phyloP scores from a whole-genome alignment of 176 grass and related monocot genomes.

The Lolium multiflorum region DNA sequence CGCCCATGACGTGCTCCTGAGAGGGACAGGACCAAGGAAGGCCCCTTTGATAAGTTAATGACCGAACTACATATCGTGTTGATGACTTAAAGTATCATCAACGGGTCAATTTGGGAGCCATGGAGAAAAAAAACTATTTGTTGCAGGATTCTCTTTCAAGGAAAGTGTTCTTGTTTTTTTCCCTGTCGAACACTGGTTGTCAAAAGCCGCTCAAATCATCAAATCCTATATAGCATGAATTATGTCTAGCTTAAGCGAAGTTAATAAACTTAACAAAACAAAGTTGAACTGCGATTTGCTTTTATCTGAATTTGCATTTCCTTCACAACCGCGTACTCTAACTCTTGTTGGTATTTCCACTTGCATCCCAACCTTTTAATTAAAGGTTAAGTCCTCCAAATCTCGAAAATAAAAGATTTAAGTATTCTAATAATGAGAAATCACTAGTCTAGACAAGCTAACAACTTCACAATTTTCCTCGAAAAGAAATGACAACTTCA shows the following conservation, averaged over 20 bases:
- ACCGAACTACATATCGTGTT: neutral
- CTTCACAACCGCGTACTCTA: neutral
- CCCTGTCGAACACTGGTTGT: neutral
- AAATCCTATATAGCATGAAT: neutral
- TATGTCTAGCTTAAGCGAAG: neutral
- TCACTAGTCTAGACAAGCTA: neutral
- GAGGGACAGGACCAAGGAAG: neutral
- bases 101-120: neutral
- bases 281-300: neutral
- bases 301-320: neutral
- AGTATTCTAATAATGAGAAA: neutral
- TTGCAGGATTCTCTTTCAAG: neutral
- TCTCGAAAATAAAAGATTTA: too few species aligned
- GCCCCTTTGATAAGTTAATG: neutral
- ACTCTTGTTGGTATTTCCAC: neutral
- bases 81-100: slow-evolving; percentile 5
- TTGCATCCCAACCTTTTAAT: too few species aligned
- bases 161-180: neutral
- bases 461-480: neutral
- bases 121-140: neutral
- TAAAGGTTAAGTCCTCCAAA: too few species aligned
- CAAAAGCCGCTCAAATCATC: neutral
- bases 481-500: neutral
- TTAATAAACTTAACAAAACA: neutral
- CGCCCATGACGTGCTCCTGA: neutral